Conservation (phyloP, 352 stramenopile genomes). For the Pythium rishiriense region DNA sequence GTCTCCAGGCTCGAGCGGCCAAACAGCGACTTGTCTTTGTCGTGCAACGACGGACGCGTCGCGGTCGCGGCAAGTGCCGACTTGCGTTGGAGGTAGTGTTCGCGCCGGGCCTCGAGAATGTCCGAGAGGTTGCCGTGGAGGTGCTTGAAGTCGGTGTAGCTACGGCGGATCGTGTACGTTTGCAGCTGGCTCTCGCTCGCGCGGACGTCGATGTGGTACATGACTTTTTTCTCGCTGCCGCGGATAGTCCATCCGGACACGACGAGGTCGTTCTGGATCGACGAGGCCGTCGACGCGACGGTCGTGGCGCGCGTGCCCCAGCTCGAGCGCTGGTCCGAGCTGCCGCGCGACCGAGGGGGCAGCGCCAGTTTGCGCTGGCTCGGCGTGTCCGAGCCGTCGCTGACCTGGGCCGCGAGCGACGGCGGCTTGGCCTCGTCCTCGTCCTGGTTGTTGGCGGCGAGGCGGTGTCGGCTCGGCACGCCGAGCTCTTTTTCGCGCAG, state of each 20-base stretch:
- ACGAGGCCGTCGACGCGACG: conserved; percentile 17
- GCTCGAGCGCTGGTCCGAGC: conserved; percentile 23
- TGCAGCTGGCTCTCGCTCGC: conserved; percentile 67
- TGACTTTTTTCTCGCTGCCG: conserved; percentile 74
- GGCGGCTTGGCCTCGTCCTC: conserved; percentile 19
- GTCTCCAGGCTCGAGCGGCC: background rate
- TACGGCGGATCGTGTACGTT: conserved; percentile 86
- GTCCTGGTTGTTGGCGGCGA: conserved; percentile 19
- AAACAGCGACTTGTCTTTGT: conserved; percentile 6
- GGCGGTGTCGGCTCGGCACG: background rate
- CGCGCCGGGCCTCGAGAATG: conserved; percentile 59
- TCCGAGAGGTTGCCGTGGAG: conserved; percentile 69
- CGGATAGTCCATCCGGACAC: conserved; percentile 71
- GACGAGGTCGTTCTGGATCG: conserved; percentile 52
- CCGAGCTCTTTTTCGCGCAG: conserved; percentile 10
- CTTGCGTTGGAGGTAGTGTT: conserved; percentile 44
- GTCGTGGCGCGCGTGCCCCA: conserved; percentile 18
- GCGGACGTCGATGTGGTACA: conserved; percentile 88
- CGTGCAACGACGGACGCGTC: conserved; percentile 4
- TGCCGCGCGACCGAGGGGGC: conserved; percentile 12
- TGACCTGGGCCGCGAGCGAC: conserved; percentile 9
- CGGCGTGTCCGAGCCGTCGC: conserved; percentile 6
- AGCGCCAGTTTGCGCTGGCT: background rate
- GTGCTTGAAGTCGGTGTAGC: conserved; percentile 83
- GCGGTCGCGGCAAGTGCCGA: background rate